A percentile compares a stretch with the other conserved stretches of the same genome.
These are phyloP conservation scores for Medicago lupulina DNA, from an alignment of 306 rosid genomes.

Conservation along the genomic window DNA sequence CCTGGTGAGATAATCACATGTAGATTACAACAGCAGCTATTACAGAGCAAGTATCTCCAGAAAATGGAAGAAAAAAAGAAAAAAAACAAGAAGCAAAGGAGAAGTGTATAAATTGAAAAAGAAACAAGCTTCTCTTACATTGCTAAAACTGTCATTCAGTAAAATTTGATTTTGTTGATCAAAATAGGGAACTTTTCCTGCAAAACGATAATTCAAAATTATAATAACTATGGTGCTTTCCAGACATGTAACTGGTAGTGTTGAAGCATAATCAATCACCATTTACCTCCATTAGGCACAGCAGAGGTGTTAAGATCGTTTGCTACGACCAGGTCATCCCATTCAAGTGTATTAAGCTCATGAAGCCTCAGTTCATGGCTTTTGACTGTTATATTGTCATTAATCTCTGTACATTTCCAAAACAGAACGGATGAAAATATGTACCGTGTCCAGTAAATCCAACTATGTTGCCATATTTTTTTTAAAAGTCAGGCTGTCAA, in stretches of 20 bases:
- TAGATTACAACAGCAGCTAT: slow-evolving; percentile 23
- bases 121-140: slow-evolving; percentile 59
- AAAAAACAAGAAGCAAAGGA: not conserved
- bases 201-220: slow-evolving; percentile 31
- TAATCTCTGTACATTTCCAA: slow-evolving; percentile 58
- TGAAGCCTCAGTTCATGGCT: slow-evolving; percentile 73
- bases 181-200: slow-evolving; percentile 59
- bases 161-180: slow-evolving; percentile 63
- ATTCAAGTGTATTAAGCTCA: slow-evolving; percentile 96
- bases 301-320: slow-evolving; percentile 52
- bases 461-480: too few relatives aligned
- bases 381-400: slow-evolving; percentile 49
- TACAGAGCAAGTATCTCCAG: slow-evolving; percentile 27
- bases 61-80: not conserved
- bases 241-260: slow-evolving; percentile 28
- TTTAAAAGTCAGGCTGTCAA: too few relatives aligned
- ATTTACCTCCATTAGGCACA: slow-evolving; percentile 69
- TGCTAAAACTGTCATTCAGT: slow-evolving; percentile 48
- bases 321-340: slow-evolving; percentile 88
- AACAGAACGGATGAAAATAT: slow-evolving; percentile 38
- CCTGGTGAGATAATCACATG: slow-evolving; percentile 56
- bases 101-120: not conserved
- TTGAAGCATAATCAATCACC: slow-evolving; percentile 49
- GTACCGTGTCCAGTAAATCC: slow-evolving; percentile 35
- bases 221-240: slow-evolving; percentile 36